Conservation (phyloP, 495 filamentous ascomycete species). For the Filosporella fistucella region DNA sequence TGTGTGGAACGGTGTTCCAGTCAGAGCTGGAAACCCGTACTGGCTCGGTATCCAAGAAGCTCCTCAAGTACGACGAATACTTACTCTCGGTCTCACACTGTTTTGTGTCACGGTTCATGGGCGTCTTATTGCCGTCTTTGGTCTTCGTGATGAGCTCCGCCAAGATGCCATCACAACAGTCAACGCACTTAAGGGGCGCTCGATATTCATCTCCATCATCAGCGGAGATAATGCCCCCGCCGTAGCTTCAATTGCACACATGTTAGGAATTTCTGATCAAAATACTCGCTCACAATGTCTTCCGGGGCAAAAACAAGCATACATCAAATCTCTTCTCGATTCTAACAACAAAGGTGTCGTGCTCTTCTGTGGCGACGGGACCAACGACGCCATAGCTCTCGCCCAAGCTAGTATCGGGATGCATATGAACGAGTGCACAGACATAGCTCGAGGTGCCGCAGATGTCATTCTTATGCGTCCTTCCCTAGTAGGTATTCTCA, state of each 20-base stretch:
- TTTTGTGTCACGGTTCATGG: slow-evolving; percentile 58
- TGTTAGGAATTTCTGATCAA: slow-evolving; percentile 44
- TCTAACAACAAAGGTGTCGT: slow-evolving; percentile 29
- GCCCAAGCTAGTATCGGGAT: slow-evolving; percentile 70
- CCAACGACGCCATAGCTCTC: slow-evolving; percentile 74
- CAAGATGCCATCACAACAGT: slow-evolving; percentile 48
- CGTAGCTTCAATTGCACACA: slow-evolving; percentile 47
- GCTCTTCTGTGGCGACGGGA: slow-evolving; percentile 74
- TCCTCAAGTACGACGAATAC: slow-evolving; percentile 22
- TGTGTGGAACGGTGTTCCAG: background rate
- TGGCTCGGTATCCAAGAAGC: slow-evolving; percentile 54
- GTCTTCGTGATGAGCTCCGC: slow-evolving; percentile 56
- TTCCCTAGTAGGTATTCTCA: slow-evolving; percentile 49
- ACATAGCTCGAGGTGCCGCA: slow-evolving; percentile 64
- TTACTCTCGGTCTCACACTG: slow-evolving; percentile 42
- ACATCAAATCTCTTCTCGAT: slow-evolving; percentile 41
- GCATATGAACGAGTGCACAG: slow-evolving; percentile 56
- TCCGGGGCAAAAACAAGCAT: slow-evolving; percentile 59
- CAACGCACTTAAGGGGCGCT: slow-evolving; percentile 43
- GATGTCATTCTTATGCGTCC: slow-evolving; percentile 65
- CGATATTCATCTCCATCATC: slow-evolving; percentile 56
- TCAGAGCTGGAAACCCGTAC: slow-evolving; percentile 12
- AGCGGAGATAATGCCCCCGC: slow-evolving; percentile 65
- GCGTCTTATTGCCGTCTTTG: slow-evolving; percentile 49
- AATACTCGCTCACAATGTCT: slow-evolving; percentile 47